phyloP scores from a whole-genome alignment of 2,329 filamentous ascomycete genomes.

The Aspergillus brunneoviolaceus region DNA sequence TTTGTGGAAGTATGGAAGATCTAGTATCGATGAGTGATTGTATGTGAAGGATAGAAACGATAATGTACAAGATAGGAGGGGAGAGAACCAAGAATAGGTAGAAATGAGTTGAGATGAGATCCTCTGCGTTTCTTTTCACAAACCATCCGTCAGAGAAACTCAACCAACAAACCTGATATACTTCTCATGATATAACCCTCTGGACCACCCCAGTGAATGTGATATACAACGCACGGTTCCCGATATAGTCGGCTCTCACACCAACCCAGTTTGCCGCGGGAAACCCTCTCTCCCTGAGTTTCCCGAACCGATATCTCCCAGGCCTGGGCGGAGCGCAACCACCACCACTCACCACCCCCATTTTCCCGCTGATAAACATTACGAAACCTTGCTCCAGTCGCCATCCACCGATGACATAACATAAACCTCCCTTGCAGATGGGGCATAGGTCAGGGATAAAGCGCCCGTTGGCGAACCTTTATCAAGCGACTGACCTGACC shows the following conservation, averaged over 20 bases:
- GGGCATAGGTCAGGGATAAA: background rate
- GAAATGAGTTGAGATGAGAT: constrained; percentile 5
- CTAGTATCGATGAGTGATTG: background rate
- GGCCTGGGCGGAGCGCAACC: background rate
- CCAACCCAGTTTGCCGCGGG: constrained; percentile 33
- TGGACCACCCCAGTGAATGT: constrained; percentile 12
- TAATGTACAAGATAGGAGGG: background rate
- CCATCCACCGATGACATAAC: constrained; percentile 21
- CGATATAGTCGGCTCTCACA: constrained; percentile 16
- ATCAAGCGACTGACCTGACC: background rate
- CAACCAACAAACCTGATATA: constrained; percentile 11
- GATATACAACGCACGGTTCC: constrained; percentile 32
- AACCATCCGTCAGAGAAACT: constrained; percentile 10
- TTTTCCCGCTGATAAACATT: constrained; percentile 35
- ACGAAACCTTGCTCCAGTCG: constrained; percentile 21
- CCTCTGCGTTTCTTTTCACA: background rate
- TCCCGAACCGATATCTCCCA: constrained; percentile 29
- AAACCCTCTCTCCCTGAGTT: constrained; percentile 28
- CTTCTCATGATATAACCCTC: constrained; percentile 21
- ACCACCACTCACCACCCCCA: background rate
- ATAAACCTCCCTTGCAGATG: constrained; percentile 18
- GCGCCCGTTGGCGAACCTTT: background rate
- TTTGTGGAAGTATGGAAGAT: background rate
- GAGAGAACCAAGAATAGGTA: background rate
- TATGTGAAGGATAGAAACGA: background rate